Base-by-base conservation (phyloP, 768 basidiomycete species). In the Boletus barrowsii region DNA sequence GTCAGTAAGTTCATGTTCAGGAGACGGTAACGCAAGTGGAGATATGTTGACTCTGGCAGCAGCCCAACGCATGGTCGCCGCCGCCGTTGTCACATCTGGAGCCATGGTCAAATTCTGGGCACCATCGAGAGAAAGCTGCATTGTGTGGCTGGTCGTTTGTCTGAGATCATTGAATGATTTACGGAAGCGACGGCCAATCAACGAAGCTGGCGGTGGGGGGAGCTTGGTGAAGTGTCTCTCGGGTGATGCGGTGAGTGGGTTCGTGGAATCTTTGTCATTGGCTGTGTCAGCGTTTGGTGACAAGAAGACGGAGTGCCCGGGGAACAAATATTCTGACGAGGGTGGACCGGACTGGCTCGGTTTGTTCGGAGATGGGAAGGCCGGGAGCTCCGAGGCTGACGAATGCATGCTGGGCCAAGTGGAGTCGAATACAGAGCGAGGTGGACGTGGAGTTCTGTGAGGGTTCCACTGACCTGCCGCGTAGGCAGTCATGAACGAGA, bases 1-100 rank as follows among this genome's bases (percentile, higher is more conserved):
- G 70, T 97, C 94, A 10, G 87, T 87, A 24, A 96, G 80, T 65
- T 97, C 94, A 61, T 89, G 86, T 65, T 98, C 94, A 0, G 94
- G 94, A 11, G 88, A 91, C 3, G 94, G 93, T 1, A 95, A 78
- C 0, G 90, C 86, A 24, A 98, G 77, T 0, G 94, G 94, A 0
- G 91, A 86, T 51, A 98, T 83, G 61, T 90, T 84, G 10, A 92
- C 84, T 22, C 87, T 79, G 10, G 88, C 82, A 3, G 86, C 90
- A n/a, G 92, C 92, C 80, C 84, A 86, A 36, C 91, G 87, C 73
- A 94, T 83, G 1, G 91, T 85, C 0, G 92, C 91, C 1, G 89
- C 90, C 3, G 86, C 76, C 0, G 87, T 81, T 20, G 83, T 81
- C 2, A 81, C 74, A 35, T 88, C 84, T 4, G 80, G 65, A 49